Evolutionary conservation across 2,329 filamentous ascomycete species (phyloP), one percentile per base, ranked within the genome.

Genomic region (Monosporascus sp.): DNA sequence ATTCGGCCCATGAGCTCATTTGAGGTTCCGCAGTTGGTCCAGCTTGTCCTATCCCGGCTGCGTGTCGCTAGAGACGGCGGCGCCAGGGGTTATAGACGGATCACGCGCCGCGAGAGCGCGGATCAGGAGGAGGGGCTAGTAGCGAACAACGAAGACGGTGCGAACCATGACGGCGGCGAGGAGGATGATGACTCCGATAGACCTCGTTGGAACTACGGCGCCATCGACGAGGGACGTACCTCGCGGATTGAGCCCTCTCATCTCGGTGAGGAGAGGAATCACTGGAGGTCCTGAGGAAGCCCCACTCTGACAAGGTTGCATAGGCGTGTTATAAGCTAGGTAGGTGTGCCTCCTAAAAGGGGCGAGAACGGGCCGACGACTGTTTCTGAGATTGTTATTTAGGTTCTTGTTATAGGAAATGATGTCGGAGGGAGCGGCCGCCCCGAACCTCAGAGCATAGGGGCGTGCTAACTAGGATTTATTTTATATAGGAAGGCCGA

Each of bases 1-100:
- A 41, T 22, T 58, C 70, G n/a, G 24, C 8, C 54, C 56, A 45
- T 52, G 26, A 17, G 46, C 58, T 69, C 9, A 69, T 71, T 64
- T 70, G 50, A 53, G 3, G n/a, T 8, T 11, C n/a, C 45, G 14
- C 44, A 66, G 64, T 17, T 66, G 43, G 52, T 59, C 6, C 57
- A 65, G 58, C 58, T 72, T 53, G 59, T 63, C 47, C 57, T 64
- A 24, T 56, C 61, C n/a, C 46, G 53, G 46, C 52, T 57, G 7
- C 61, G 59, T 2, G 52, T 34, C 31, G 44, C 46, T 7, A 49
- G 53, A 20, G 50, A 19, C 5, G 24, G 41, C 8, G 31, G 45
- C 3, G 37, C 48, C 36, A 16, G 9, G 8, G 52, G 50, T 8
- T 61, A 60, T 34, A 58, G 49, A 40, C 57, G 40, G 7, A 16